These are phyloP conservation scores for Pythium dissotocum DNA, from an alignment of 352 stramenopile species.

Conservation along the genomic window DNA sequence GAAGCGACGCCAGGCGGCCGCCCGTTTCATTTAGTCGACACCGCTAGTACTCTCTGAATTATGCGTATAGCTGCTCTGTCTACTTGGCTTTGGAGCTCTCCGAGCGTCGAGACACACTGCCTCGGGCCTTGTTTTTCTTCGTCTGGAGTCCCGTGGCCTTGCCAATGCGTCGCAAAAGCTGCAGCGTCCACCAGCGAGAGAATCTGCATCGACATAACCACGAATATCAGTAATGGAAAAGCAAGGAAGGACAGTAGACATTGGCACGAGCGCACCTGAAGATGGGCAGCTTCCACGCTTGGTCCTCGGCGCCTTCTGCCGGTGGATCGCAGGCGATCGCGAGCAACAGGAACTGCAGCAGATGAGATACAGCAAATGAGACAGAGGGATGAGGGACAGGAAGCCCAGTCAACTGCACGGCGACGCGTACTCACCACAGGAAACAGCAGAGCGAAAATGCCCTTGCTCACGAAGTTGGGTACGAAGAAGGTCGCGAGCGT, in stretches of 20 bases:
- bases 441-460: conserved; percentile 87
- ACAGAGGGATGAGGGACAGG: neutral
- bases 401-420: neutral
- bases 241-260: neutral
- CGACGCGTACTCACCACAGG: conserved; percentile 51
- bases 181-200: conserved; percentile 82
- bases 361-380: neutral
- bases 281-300: conserved; percentile 60
- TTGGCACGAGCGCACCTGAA: conserved; percentile 47
- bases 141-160: conserved; percentile 77
- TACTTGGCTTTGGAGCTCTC: conserved; percentile 9
- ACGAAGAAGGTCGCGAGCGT: conserved; percentile 89
- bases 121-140: conserved; percentile 48
- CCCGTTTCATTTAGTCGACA: neutral
- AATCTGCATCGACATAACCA: conserved; percentile 37
- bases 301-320: conserved; percentile 42
- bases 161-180: conserved; percentile 76
- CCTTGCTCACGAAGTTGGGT: conserved; percentile 90
- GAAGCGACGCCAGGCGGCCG: neutral
- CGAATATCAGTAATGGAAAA: neutral
- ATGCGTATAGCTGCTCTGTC: neutral
- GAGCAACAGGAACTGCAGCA: conserved; percentile 71
- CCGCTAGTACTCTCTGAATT: neutral
- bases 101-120: neutral
- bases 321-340: conserved; percentile 79